These are phyloP conservation scores for Sporothrix protearum DNA, from an alignment of 2,329 filamentous ascomycete species.

Conservation along the genomic window DNA sequence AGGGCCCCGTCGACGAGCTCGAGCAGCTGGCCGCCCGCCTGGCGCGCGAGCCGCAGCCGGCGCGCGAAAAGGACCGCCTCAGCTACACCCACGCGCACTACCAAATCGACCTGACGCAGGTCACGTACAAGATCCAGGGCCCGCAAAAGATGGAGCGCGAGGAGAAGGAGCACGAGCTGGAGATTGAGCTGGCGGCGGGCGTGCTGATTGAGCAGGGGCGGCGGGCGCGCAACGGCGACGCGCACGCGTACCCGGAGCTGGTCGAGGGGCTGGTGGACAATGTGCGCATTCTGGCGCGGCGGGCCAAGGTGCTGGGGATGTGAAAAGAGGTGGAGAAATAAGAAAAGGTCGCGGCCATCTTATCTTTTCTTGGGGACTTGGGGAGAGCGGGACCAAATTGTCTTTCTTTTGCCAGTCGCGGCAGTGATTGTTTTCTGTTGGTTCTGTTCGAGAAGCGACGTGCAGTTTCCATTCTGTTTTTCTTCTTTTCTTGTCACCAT, in stretches of 20 bases:
- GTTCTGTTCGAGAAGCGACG: not conserved
- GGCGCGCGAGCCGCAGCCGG: constrained; percentile 44
- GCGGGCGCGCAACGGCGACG: constrained; percentile 48
- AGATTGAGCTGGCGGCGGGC: constrained; percentile 67
- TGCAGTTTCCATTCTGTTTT: not conserved
- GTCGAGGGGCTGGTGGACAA: constrained; percentile 75
- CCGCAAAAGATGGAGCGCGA: constrained; percentile 40
- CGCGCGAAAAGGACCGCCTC: constrained; percentile 83
- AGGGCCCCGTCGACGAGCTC: constrained; percentile 61
- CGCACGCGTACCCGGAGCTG: constrained; percentile 62
- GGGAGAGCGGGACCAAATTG: too few species aligned
- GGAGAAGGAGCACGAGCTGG: constrained; percentile 74
- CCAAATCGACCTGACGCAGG: constrained; percentile 90
- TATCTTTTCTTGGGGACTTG: too few species aligned
- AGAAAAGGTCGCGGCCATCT: not conserved
- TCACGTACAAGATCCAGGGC: constrained; percentile 49
- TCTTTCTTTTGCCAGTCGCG: too few species aligned
- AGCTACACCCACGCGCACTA: constrained; percentile 87
- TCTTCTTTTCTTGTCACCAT: not conserved
- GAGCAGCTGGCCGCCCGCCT: constrained; percentile 40
- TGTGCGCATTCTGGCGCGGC: constrained; percentile 50
- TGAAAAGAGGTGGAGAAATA: too few species aligned
- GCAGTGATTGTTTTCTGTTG: not conserved
- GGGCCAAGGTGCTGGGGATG: constrained; percentile 8
- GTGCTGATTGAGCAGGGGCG: constrained; percentile 64